phyloP scores from a whole-genome alignment of 1,284 basidiomycete genomes.

The Cryptococcus deneoformans region DNA sequence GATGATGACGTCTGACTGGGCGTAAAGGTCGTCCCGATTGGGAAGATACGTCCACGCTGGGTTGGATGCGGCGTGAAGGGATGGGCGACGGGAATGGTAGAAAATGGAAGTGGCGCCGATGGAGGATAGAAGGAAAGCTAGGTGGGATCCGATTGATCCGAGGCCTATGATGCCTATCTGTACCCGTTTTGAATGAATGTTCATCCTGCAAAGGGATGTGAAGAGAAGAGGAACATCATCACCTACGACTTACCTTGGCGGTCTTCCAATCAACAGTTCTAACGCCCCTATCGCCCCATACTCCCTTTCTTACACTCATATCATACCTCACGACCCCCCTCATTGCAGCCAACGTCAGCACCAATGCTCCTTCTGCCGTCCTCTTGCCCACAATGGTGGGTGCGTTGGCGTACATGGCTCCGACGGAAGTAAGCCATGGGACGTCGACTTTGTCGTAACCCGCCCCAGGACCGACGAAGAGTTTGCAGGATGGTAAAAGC shows the following conservation, averaged over 20 bases:
- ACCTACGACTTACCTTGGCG: not conserved
- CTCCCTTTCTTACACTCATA: conserved; percentile 7
- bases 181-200: no score
- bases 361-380: conserved; percentile 34
- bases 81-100: conserved; percentile 16
- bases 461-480: conserved; percentile 24
- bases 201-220: not conserved
- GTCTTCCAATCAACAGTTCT: conserved; percentile 18
- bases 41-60: not conserved
- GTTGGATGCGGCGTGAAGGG: not conserved
- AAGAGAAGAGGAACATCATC: not conserved
- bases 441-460: conserved; percentile 33
- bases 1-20: conserved; percentile 11
- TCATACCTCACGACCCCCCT: conserved; percentile 18
- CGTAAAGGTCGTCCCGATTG: not conserved
- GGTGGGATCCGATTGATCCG: conserved; percentile 24
- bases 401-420: conserved; percentile 35
- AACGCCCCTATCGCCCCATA: conserved; percentile 15
- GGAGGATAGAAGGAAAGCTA: conserved; percentile 16
- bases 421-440: conserved; percentile 20
- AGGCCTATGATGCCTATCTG: conserved; percentile 31
- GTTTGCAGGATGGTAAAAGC: conserved; percentile 19
- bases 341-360: conserved; percentile 28
- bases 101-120: conserved; percentile 18
- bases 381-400: conserved; percentile 28